A percentile compares a stretch with the other conserved stretches of the same genome.
These are phyloP conservation scores for Hyaloscypha hepaticicola DNA, from an alignment of 495 filamentous ascomycete genomes.

Conservation along the genomic window DNA sequence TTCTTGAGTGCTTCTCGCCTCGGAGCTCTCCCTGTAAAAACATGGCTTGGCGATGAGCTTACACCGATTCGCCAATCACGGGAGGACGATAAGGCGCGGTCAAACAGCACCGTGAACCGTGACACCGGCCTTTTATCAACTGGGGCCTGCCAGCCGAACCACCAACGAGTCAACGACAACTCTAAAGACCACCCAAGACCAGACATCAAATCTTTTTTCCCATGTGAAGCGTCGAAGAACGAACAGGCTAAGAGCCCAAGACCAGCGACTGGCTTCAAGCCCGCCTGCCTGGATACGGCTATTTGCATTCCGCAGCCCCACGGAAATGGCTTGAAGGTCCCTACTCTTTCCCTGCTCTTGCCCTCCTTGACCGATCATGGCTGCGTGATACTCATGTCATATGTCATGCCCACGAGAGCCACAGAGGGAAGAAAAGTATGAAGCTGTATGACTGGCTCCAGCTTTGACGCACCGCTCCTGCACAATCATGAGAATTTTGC, in stretches of 20 bases:
- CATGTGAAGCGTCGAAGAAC: conserved; percentile 1
- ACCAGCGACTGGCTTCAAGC: too few species aligned
- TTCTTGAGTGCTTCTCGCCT: not conserved
- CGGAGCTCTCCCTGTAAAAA: conserved; percentile 12
- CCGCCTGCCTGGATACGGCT: not conserved
- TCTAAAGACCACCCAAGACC: not conserved
- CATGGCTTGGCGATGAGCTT: not conserved
- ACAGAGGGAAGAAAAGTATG: not conserved
- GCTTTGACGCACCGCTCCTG: not conserved
- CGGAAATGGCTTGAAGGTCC: not conserved
- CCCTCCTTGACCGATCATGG: too few species aligned
- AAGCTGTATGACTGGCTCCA: not conserved
- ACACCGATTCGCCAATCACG: not conserved
- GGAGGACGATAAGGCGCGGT: conserved; percentile 16
- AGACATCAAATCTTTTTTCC: conserved; percentile 12
- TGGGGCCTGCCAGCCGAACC: not conserved
- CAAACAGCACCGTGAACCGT: too few species aligned
- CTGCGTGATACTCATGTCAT: too few species aligned
- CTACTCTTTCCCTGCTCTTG: too few species aligned
- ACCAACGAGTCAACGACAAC: not conserved
- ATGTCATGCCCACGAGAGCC: not conserved
- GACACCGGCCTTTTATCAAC: conserved; percentile 22
- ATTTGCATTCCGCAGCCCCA: not conserved
- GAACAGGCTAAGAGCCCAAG: too few species aligned
- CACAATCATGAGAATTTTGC: not conserved